These are phyloP conservation scores for Lentinus brumalis DNA, from an alignment of 768 basidiomycete genomes.

Conservation along the genomic window DNA sequence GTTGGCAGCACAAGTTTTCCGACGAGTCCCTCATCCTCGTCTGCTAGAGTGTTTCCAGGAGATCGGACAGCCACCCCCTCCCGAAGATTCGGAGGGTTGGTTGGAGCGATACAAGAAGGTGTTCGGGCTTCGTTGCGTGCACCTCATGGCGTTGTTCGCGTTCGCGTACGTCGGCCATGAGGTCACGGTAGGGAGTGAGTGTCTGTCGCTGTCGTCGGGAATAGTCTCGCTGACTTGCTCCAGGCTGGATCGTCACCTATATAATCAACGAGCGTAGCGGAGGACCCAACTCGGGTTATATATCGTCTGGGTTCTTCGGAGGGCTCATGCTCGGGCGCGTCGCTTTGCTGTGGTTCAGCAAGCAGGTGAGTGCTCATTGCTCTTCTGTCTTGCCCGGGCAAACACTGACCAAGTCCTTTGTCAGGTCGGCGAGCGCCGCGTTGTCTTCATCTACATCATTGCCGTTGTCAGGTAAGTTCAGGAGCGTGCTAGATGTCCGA, in stretches of 20 bases:
- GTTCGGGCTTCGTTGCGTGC: conserved; percentile 35
- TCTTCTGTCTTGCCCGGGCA: neutral
- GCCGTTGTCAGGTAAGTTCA: conserved; percentile 37
- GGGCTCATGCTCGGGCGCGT: conserved; percentile 53
- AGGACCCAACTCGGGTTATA: conserved; percentile 41
- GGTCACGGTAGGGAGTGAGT: conserved; percentile 42
- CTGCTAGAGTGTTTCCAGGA: conserved; percentile 17
- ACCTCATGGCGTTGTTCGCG: conserved; percentile 39
- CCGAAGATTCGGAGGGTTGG: conserved; percentile 33
- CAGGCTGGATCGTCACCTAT: conserved; percentile 50
- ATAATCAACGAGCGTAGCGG: conserved; percentile 42
- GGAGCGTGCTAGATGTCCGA: conserved; percentile 24
- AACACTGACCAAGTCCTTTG: neutral
- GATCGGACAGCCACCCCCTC: conserved; percentile 30
- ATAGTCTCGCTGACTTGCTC: too few species aligned
- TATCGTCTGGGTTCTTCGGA: conserved; percentile 46
- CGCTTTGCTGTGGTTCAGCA: conserved; percentile 50
- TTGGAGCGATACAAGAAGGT: conserved; percentile 37
- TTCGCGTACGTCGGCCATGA: conserved; percentile 48
- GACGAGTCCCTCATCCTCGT: neutral
- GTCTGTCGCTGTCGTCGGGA: neutral
- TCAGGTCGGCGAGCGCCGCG: conserved; percentile 41
- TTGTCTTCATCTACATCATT: conserved; percentile 39
- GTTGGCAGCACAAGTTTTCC: neutral
- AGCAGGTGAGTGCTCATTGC: conserved; percentile 31